Base-by-base conservation (phyloP, 179 eudicot species). In the Patellifolia procumbens region DNA sequence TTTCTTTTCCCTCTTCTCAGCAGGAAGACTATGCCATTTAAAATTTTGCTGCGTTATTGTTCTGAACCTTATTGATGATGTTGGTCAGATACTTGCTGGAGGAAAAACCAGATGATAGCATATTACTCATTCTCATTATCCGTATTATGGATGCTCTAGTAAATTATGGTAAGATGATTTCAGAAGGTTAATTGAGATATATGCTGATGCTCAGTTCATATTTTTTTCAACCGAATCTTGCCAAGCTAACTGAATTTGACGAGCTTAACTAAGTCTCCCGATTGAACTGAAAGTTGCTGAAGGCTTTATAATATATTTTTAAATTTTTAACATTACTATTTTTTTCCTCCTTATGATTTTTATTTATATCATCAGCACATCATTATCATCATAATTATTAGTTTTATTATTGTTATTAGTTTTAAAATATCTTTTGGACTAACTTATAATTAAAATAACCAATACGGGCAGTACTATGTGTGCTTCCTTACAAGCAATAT, bases 61-160 rank as follows among this genome's bases (percentile, higher is more conserved):
- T 69, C 78, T 79, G 61, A 79, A 67, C 71, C 56, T 81, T 45
- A 53, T 76, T 28, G 26, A 61, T 80, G 69, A 34, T 31, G 22
- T 72, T 79, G 71, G 45, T 55, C 91, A 95, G 99, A 70, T 92
- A 89, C 85, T 79, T 95, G 84, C 80, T 91, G 66, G 92, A 93
- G 87, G 87, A 95, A 81, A 95, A 93, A 78, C 86, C 98, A 28
- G 99, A 95, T 85, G 98, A 91, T 81, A 95, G 99, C 88, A 90
- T 95, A 79, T 82, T 95, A 51, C 83, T 93, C 80, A 85, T 95
- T 78, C 99, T 95, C 74, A 79, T 90, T 76, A 87, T 93, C 70
- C 99, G 97, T 80, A 80, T 93, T 53, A 90, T 91, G 86, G 99
- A 95, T 84, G 89, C 98, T 85, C 85, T 95, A 37, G 85, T 92